A percentile compares a stretch with the other conserved stretches of the same genome.
phyloP scores from a whole-genome alignment of 352 stramenopile genomes.

The Globisporangium mamillatum region DNA sequence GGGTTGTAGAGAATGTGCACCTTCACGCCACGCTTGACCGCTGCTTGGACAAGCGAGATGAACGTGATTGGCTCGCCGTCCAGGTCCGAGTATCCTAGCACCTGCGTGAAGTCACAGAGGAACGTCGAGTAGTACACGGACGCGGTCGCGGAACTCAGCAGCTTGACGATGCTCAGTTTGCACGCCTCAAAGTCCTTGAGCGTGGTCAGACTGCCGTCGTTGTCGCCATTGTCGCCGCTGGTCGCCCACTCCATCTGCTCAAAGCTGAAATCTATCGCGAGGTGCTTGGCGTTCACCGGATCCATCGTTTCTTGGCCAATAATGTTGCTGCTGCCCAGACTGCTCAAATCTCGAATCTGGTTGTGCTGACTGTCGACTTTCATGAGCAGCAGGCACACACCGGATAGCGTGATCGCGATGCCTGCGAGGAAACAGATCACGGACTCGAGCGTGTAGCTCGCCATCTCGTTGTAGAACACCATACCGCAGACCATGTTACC shows the following conservation, averaged over 20 bases:
- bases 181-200: constrained; percentile 65
- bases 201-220: constrained; percentile 23
- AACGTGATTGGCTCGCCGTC: constrained; percentile 40
- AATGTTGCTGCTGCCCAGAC: constrained; percentile 4
- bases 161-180: constrained; percentile 52
- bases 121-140: constrained; percentile 83
- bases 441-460: constrained; percentile 40
- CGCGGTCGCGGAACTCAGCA: constrained; percentile 48
- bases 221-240: constrained; percentile 13
- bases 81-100: constrained; percentile 31
- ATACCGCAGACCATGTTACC: constrained; percentile 74
- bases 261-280: constrained; percentile 53
- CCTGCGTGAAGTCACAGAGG: constrained; percentile 71
- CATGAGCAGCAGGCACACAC: constrained; percentile 57
- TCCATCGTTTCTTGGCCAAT: background rate
- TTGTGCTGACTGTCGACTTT: constrained; percentile 42
- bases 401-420: constrained; percentile 54
- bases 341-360: constrained; percentile 10
- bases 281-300: background rate
- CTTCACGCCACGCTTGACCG: constrained; percentile 56
- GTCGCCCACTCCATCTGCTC: constrained; percentile 58
- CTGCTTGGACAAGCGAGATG: constrained; percentile 51
- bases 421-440: constrained; percentile 50
- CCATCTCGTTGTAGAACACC: constrained; percentile 83
- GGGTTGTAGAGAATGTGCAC: constrained; percentile 78